Evolutionary conservation across 345 rosid genomes (phyloP), one percentile per base, ranked within the genome.

Genomic region (Citrus trifoliata): DNA sequence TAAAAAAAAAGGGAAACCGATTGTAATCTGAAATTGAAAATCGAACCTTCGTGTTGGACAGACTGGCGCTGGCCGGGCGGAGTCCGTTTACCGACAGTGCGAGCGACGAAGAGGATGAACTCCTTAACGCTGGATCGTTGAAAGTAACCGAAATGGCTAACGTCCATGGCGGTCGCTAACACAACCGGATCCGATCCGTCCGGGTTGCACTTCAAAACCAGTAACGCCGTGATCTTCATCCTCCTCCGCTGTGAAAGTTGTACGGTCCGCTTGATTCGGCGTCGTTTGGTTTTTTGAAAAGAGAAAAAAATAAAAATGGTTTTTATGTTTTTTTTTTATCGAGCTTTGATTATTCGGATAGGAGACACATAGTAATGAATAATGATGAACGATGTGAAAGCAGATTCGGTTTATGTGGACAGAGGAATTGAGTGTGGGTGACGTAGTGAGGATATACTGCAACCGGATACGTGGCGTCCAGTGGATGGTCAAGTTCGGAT

Each of bases 201-300:
- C 33, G 94, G 85, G 71, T 61, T 84, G 85, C 89, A 85, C 80
- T 89, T 94, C 85, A 96, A 86, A 74, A 94, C 97, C 82, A 96
- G 78, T 65, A 91, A 88, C 77, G 97, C 89, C 63, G 98, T 96
- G 88, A 96, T 92, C 97, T 94, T 96, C 98, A 96, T 96, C 71
- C 69, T 74, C 27, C 62, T 30, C 27, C 60, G 66, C 30, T 19
- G 24, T 65, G 48, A 2, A n/a, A 40, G 22, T 32, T 21, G 18
- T 28, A 22, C 65, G 13, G 25, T 71, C 19, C 40, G 27, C 4
- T 1, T 8, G 27, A n/a, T 71, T 18, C 74, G 38, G 32, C 21
- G 18, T 40, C 25, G 32, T 68, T 38, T 40, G 70, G 24, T n/a
- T 42, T 28, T 27, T 63, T 33, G 4, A 46, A 13, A 42, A 46